These are phyloP conservation scores for Debaryomycetaceae sp. DNA, from an alignment of 1,139 yeast species.

Conservation along the genomic window DNA sequence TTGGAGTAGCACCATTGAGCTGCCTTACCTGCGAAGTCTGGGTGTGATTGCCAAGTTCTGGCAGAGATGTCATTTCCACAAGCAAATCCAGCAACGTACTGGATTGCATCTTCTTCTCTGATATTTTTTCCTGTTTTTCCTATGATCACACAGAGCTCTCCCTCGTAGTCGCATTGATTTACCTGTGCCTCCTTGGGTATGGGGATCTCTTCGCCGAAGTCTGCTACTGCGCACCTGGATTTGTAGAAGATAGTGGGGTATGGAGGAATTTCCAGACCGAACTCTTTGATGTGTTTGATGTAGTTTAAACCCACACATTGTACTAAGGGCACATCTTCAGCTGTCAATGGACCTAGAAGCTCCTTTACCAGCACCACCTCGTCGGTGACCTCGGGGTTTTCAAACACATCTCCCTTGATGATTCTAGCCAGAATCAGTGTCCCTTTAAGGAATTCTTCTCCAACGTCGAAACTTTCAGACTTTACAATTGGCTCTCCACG, in stretches of 20 bases:
- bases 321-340: constrained; percentile 31
- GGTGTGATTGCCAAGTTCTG: constrained; percentile 48
- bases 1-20: constrained; percentile 52
- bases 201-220: constrained; percentile 34
- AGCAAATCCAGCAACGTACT: constrained; percentile 49
- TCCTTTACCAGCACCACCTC: constrained; percentile 25
- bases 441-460: constrained; percentile 10
- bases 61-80: constrained; percentile 56
- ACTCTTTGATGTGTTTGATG: constrained; percentile 28
- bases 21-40: constrained; percentile 28
- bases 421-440: constrained; percentile 24
- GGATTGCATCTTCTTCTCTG: constrained; percentile 37
- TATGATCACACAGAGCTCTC: constrained; percentile 51
- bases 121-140: constrained; percentile 49
- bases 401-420: constrained; percentile 42
- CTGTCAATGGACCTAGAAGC: constrained; percentile 37
- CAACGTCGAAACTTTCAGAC: constrained; percentile 10
- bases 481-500: constrained; percentile 13
- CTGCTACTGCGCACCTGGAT: constrained; percentile 38
- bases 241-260: constrained; percentile 49
- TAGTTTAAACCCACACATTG: constrained; percentile 38
- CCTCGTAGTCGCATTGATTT: constrained; percentile 45
- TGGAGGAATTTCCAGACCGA: constrained; percentile 31
- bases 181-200: constrained; percentile 44
- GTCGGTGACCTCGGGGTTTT: constrained; percentile 31